Percentiles rank a stretch among this genome's conserved stretches.
Evolutionary conservation across 1,139 yeast genomes (phyloP).

Genomic region (Diutina siamensis): DNA sequence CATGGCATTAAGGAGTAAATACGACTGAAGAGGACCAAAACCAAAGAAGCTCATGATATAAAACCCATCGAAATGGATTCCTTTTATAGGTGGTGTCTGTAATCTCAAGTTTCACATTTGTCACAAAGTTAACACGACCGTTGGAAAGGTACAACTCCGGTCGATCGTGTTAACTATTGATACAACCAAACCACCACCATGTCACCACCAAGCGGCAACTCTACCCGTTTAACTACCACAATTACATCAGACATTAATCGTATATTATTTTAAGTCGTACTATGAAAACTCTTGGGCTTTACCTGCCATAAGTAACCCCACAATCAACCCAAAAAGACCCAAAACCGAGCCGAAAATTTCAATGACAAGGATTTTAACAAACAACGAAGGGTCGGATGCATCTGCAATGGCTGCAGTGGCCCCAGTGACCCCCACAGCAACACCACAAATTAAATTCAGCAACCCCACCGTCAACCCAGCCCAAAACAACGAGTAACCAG

Average conservation of each 20-base stretch:
- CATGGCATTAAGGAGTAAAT: no score
- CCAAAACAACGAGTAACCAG: constrained; percentile 94
- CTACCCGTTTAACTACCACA: no score
- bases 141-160: no score
- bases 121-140: no score
- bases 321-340: constrained; percentile 90
- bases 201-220: no score
- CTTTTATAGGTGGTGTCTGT: no score
- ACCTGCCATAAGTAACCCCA: constrained; percentile 93
- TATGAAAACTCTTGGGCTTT: constrained; percentile 68
- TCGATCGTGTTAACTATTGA: no score
- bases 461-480: constrained; percentile 95
- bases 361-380: constrained; percentile 90
- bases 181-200: no score
- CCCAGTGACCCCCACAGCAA: constrained; percentile 96
- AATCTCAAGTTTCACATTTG: no score
- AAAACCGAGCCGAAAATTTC: constrained; percentile 95
- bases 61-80: no score
- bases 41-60: no score
- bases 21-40: no score
- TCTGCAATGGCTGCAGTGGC: constrained; percentile 96
- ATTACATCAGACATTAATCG: not conserved
- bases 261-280: not conserved
- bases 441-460: constrained; percentile 89
- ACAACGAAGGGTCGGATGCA: constrained; percentile 92